Evolutionary conservation across 495 filamentous ascomycete genomes (phyloP).

Genomic region (Penicillium waksmanii): DNA sequence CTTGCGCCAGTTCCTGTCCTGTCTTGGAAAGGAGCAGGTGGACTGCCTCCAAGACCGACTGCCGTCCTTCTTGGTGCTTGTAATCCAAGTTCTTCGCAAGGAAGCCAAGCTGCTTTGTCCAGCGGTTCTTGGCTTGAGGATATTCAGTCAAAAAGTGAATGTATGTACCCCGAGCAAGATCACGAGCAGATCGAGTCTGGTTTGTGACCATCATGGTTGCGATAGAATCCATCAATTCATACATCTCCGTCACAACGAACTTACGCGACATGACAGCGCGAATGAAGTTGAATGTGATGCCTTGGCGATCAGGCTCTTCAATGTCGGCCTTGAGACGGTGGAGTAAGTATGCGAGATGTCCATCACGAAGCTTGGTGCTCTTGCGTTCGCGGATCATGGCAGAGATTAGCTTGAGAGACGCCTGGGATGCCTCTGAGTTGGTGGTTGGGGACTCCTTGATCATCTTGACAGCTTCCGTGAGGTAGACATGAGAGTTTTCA

Average conservation of each 20-base stretch:
- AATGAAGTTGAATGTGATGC: conserved; percentile 91
- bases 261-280: conserved; percentile 82
- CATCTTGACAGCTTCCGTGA: conserved; percentile 78
- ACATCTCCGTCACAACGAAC: conserved; percentile 82
- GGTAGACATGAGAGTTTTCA: conserved; percentile 72
- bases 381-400: conserved; percentile 82
- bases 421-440: conserved; percentile 78
- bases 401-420: conserved; percentile 82
- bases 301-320: conserved; percentile 87
- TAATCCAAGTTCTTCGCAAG: conserved; percentile 90
- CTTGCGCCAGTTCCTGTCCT: conserved; percentile 76
- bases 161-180: conserved; percentile 85
- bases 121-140: conserved; percentile 84
- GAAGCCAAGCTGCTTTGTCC: conserved; percentile 87
- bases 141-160: conserved; percentile 95
- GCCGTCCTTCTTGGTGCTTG: conserved; percentile 80
- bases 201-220: conserved; percentile 96
- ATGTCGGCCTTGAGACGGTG: conserved; percentile 84
- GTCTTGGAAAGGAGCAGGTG: conserved; percentile 83
- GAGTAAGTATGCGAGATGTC: conserved; percentile 80
- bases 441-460: conserved; percentile 77
- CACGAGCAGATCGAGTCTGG: conserved; percentile 80
- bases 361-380: conserved; percentile 74
- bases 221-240: conserved; percentile 86
- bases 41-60: conserved; percentile 89